A percentile compares a stretch with the other conserved stretches of the same genome.
Conservation (phyloP, 2,329 filamentous ascomycete species). For the Alternaria viburni region DNA sequence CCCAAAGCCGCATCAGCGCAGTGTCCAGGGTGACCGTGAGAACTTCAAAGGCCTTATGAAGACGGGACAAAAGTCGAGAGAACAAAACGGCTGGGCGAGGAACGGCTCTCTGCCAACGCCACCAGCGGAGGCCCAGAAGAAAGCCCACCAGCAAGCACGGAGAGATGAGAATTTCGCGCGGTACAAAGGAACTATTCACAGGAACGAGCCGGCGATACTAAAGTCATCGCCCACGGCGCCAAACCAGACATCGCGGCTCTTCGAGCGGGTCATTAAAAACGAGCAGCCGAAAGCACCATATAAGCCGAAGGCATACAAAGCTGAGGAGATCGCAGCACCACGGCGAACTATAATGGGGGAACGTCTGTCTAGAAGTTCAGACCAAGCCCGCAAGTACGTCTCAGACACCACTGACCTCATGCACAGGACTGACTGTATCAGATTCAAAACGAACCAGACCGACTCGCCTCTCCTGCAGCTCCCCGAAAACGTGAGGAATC, state of each 20-base stretch:
- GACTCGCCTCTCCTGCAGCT: conserved; percentile 33
- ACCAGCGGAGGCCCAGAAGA: conserved; percentile 23
- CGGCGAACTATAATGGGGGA: conserved; percentile 14
- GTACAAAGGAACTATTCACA: background rate
- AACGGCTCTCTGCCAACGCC: conserved; percentile 28
- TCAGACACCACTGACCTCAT: background rate
- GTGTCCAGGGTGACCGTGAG: conserved; percentile 16
- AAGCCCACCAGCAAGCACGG: conserved; percentile 8
- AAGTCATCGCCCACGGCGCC: conserved; percentile 2
- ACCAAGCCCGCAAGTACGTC: conserved; percentile 23
- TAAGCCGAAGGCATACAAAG: conserved; percentile 17
- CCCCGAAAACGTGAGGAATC: conserved; percentile 26
- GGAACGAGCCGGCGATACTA: background rate
- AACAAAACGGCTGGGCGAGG: conserved; percentile 4
- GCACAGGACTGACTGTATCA: conserved; percentile 3
- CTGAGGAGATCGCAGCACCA: conserved; percentile 11
- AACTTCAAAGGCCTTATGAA: conserved; percentile 21
- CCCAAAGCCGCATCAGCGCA: conserved; percentile 6
- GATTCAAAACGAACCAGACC: conserved; percentile 33
- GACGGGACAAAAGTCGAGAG: conserved; percentile 5
- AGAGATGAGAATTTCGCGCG: background rate
- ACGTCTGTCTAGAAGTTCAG: conserved; percentile 14
- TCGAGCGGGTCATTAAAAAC: conserved; percentile 12
- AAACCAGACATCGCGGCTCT: conserved; percentile 11
- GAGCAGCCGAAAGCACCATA: conserved; percentile 17